phyloP scores from a whole-genome alignment of 2,329 filamentous ascomycete genomes.

The Exophiala calicioides region DNA sequence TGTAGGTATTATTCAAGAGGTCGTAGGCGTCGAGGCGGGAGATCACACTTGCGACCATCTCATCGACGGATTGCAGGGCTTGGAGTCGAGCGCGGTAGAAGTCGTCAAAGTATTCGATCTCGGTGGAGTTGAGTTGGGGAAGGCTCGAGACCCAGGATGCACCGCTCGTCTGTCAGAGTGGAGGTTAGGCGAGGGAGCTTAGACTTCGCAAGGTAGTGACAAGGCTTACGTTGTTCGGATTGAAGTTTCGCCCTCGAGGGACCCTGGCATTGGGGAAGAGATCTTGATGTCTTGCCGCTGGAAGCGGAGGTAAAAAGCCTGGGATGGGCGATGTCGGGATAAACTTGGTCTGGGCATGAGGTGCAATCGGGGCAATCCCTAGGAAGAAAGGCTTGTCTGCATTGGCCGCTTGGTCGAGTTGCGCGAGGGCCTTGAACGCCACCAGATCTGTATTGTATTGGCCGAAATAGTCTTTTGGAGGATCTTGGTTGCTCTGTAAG shows the following conservation, averaged over 20 bases:
- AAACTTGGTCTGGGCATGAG: no score
- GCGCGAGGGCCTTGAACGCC: slow-evolving; percentile 58
- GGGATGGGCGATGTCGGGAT: no score
- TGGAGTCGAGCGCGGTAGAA: slow-evolving; percentile 54
- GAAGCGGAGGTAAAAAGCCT: slow-evolving; percentile 54
- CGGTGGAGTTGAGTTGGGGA: slow-evolving; percentile 46
- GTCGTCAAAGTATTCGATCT: slow-evolving; percentile 54
- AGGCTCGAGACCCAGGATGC: slow-evolving; percentile 50
- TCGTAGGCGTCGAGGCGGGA: slow-evolving; percentile 43
- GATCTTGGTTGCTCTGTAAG: slow-evolving; percentile 61
- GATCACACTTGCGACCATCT: slow-evolving; percentile 53
- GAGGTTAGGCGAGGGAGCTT: slow-evolving; percentile 2
- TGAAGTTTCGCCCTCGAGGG: slow-evolving; percentile 66
- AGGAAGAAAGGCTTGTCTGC: slow-evolving; percentile 64
- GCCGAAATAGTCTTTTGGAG: slow-evolving; percentile 57
- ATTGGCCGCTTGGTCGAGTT: slow-evolving; percentile 61
- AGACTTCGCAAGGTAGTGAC: neutral
- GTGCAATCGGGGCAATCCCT: slow-evolving; percentile 64
- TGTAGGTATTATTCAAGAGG: slow-evolving; percentile 54
- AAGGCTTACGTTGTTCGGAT: slow-evolving; percentile 55
- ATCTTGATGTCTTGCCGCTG: slow-evolving; percentile 61
- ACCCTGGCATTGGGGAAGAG: slow-evolving; percentile 62
- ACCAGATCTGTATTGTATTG: slow-evolving; percentile 62
- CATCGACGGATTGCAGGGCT: slow-evolving; percentile 56
- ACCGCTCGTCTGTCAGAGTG: slow-evolving; percentile 39